Conservation (phyloP, 176 grass and related monocot genomes). For the Rhynchospora tenuis region DNA sequence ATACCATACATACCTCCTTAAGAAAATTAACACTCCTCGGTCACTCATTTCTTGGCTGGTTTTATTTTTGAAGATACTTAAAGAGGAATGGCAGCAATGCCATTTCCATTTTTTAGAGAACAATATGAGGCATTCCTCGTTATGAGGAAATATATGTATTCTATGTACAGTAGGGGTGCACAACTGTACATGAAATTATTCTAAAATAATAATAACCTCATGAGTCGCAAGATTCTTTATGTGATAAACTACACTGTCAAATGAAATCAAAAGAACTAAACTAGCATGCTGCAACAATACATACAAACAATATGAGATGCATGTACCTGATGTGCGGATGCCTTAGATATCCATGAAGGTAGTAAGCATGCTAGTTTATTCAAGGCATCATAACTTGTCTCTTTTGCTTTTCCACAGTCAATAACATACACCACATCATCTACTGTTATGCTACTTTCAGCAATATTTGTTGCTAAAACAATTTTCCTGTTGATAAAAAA, state of each 20-base stretch:
- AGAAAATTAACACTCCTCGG: neutral
- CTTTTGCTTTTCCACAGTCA: slow-evolving; percentile 97
- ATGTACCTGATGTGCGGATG: slow-evolving; percentile 89
- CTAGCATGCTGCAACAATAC: neutral
- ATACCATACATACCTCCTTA: neutral
- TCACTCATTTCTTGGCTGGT: neutral
- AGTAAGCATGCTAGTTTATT: slow-evolving; percentile 91
- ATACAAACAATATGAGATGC: neutral
- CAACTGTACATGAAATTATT: neutral
- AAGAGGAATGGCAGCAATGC: neutral
- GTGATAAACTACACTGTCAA: neutral
- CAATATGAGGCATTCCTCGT: neutral
- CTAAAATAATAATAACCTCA: neutral
- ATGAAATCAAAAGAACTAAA: neutral
- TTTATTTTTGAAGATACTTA: neutral
- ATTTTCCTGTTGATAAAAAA: slow-evolving; percentile 72
- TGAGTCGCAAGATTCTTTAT: slow-evolving; percentile 23
- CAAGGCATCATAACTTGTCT: slow-evolving; percentile 98
- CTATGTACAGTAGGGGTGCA: neutral
- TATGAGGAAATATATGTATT: neutral
- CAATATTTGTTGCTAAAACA: slow-evolving; percentile 94
- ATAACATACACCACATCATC: slow-evolving; percentile 98
- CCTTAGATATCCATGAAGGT: slow-evolving; percentile 98
- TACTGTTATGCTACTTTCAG: slow-evolving; percentile 94
- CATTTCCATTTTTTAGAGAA: neutral